phyloP scores from a whole-genome alignment of 2,329 filamentous ascomycete species.

The Penicillium sp. region DNA sequence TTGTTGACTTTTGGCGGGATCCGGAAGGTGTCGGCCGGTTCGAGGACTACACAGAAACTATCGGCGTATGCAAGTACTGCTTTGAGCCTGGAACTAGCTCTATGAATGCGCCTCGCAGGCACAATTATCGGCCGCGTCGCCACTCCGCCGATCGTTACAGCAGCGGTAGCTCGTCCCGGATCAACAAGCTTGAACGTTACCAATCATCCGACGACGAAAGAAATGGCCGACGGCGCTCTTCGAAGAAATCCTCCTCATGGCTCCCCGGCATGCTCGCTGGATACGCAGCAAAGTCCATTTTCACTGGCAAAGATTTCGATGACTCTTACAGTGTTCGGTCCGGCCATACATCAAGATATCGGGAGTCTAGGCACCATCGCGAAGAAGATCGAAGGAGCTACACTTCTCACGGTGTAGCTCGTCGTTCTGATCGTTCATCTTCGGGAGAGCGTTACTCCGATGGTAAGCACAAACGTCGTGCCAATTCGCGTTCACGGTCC shows the following conservation, averaged over 20 bases:
- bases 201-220: constrained; percentile 47
- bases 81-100: constrained; percentile 56
- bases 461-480: constrained; percentile 26
- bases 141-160: constrained; percentile 42
- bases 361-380: constrained; percentile 21
- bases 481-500: constrained; percentile 38
- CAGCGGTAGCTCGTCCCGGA: constrained; percentile 34
- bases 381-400: constrained; percentile 36
- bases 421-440: constrained; percentile 25
- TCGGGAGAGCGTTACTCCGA: constrained; percentile 34
- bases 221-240: constrained; percentile 42
- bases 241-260: constrained; percentile 42
- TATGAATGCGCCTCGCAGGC: constrained; percentile 54
- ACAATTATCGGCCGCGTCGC: constrained; percentile 48
- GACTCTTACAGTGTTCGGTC: constrained; percentile 56
- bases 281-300: constrained; percentile 51
- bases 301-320: constrained; percentile 51
- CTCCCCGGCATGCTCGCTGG: constrained; percentile 51
- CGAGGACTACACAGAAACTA: constrained; percentile 62
- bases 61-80: constrained; percentile 60
- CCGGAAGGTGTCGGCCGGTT: constrained; percentile 60
- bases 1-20: constrained; percentile 58
- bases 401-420: constrained; percentile 39
- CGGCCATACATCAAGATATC: constrained; percentile 38
- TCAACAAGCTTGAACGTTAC: constrained; percentile 58